phyloP scores from a whole-genome alignment of 2,329 filamentous ascomycete genomes.

The Aspergillus hiratsukae region DNA sequence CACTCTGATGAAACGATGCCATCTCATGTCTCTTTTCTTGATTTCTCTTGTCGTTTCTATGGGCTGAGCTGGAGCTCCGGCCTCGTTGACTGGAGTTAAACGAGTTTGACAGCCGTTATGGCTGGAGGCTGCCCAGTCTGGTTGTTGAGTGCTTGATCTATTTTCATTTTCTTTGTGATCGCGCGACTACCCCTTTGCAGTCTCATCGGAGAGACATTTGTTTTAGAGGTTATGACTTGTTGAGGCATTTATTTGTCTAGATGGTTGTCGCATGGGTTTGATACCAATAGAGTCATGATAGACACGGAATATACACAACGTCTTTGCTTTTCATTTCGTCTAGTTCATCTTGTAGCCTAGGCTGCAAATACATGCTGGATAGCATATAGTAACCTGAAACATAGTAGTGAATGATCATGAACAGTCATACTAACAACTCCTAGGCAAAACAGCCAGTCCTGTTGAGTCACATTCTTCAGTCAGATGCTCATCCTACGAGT shows the following conservation, averaged over 20 bases:
- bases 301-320: background rate
- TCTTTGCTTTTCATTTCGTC: too few relatives aligned
- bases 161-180: background rate
- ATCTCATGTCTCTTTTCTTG: background rate
- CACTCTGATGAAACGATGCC: background rate
- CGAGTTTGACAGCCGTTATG: background rate
- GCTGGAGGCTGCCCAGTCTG: background rate
- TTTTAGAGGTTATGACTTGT: background rate
- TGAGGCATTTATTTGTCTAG: background rate
- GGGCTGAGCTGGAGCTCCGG: background rate
- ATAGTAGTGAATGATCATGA: background rate
- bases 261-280: background rate
- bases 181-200: background rate
- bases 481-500: background rate
- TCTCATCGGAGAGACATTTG: background rate
- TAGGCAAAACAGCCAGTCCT: background rate
- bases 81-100: background rate
- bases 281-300: background rate
- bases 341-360: background rate
- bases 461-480: background rate
- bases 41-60: background rate
- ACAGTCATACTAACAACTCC: background rate
- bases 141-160: background rate
- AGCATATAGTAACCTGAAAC: background rate
- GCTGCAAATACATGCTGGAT: background rate